Evolutionary conservation across 345 rosid species (phyloP).

Genomic region (Hypericum androsaemum): DNA sequence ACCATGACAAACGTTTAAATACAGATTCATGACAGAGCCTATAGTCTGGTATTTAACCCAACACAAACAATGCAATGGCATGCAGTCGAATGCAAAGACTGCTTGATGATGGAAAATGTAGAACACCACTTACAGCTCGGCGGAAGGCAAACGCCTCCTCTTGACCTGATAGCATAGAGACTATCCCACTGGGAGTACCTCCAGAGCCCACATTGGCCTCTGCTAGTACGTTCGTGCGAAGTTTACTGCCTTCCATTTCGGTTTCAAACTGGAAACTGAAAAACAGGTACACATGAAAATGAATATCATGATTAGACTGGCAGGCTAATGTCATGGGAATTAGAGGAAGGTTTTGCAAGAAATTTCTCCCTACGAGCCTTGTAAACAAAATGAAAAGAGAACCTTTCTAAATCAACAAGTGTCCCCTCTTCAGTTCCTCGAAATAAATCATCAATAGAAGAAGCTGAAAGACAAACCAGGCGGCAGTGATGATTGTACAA

Average conservation of each 20-base stretch:
- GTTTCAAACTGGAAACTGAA: conserved; percentile 89
- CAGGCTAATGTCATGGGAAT: not conserved
- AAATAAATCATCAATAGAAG: conserved; percentile 80
- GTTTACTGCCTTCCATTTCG: conserved; percentile 68
- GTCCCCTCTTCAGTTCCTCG: conserved; percentile 95
- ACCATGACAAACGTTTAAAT: too few relatives aligned
- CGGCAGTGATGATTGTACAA: conserved; percentile 86
- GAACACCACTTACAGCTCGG: conserved; percentile 56
- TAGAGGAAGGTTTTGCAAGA: not conserved
- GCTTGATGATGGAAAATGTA: not conserved
- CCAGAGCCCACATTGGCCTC: conserved; percentile 64
- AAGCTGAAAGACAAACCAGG: conserved; percentile 56
- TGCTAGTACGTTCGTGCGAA: conserved; percentile 63
- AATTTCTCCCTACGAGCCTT: not conserved
- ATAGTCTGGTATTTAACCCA: too few relatives aligned
- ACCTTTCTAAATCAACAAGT: conserved; percentile 84
- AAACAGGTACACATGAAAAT: conserved; percentile 6
- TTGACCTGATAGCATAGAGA: conserved; percentile 70
- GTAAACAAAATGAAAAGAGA: not conserved
- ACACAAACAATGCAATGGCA: too few relatives aligned
- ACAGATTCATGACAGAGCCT: too few relatives aligned
- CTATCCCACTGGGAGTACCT: conserved; percentile 55
- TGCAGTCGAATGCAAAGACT: too few relatives aligned
- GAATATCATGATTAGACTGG: not conserved
- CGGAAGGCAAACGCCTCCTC: conserved; percentile 95